phyloP scores from a whole-genome alignment of 495 filamentous ascomycete genomes.

The Hypoxylon crocopeplum region DNA sequence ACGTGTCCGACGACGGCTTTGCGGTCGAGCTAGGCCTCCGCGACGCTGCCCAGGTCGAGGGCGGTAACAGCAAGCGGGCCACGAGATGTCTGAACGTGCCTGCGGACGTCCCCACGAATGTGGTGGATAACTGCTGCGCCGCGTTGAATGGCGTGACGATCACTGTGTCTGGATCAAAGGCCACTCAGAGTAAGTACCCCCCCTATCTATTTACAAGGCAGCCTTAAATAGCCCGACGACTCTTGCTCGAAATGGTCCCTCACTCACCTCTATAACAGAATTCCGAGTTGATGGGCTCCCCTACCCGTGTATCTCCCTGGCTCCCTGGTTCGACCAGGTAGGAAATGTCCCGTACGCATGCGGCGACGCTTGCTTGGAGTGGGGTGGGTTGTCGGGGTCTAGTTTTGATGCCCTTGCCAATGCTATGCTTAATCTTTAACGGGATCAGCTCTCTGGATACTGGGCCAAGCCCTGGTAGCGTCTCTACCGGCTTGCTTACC shows the following conservation, averaged over 20 bases:
- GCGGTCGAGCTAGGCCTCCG: neutral
- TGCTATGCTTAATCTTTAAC: too few relatives aligned
- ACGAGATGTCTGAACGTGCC: neutral
- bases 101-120: neutral
- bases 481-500: too few relatives aligned
- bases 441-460: too few relatives aligned
- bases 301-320: constrained; percentile 4
- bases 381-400: too few relatives aligned
- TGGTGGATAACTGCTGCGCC: constrained; percentile 9
- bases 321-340: constrained; percentile 11
- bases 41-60: neutral
- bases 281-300: constrained; percentile 8
- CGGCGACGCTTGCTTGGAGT: neutral
- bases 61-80: neutral
- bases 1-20: neutral
- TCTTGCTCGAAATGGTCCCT: neutral
- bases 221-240: too few relatives aligned
- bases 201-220: too few relatives aligned
- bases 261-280: neutral
- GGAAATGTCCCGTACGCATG: constrained; percentile 9
- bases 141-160: neutral
- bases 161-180: neutral
- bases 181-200: neutral
- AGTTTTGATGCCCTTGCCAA: too few relatives aligned
- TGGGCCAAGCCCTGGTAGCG: too few relatives aligned